Conservation (phyloP, 805 yeast species). For the Zygotorulaspora chibaensis region DNA sequence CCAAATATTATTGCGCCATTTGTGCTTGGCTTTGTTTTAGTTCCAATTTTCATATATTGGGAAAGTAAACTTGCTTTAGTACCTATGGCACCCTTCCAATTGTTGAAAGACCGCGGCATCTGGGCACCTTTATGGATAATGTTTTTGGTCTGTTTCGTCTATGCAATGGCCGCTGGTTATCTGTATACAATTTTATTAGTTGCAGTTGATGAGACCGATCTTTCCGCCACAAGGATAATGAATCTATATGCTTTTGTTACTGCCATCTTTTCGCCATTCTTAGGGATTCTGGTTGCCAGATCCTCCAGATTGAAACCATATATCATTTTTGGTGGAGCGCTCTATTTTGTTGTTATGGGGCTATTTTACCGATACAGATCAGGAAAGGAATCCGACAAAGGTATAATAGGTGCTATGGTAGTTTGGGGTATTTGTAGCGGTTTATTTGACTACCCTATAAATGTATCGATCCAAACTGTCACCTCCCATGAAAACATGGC, state of each 20-base stretch:
- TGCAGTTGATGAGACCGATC: conserved; percentile 48
- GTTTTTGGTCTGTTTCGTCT: conserved; percentile 47
- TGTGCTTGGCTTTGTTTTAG: conserved; percentile 48
- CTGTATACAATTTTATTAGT: conserved; percentile 60
- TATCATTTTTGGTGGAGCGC: conserved; percentile 48
- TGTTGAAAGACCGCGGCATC: conserved; percentile 59
- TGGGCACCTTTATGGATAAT: conserved; percentile 58
- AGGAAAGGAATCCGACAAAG: conserved; percentile 42
- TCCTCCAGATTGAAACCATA: conserved; percentile 54
- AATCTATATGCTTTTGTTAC: conserved; percentile 60
- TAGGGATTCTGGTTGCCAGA: conserved; percentile 50
- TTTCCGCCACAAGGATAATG: conserved; percentile 57
- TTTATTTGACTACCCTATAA: conserved; percentile 62
- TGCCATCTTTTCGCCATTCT: conserved; percentile 53
- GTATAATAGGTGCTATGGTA: conserved; percentile 62
- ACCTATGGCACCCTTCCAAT: conserved; percentile 53
- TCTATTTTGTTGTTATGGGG: conserved; percentile 47
- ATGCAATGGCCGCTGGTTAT: conserved; percentile 62
- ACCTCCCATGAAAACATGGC: conserved; percentile 69
- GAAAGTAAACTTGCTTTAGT: conserved; percentile 48
- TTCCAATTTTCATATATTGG: conserved; percentile 57
- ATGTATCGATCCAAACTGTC: conserved; percentile 56
- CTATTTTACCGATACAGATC: conserved; percentile 55
- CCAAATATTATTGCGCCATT: conserved; percentile 61
- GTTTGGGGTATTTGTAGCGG: conserved; percentile 74